Base-by-base conservation (phyloP, 148 eudicot genomes). In the Silene conica region DNA sequence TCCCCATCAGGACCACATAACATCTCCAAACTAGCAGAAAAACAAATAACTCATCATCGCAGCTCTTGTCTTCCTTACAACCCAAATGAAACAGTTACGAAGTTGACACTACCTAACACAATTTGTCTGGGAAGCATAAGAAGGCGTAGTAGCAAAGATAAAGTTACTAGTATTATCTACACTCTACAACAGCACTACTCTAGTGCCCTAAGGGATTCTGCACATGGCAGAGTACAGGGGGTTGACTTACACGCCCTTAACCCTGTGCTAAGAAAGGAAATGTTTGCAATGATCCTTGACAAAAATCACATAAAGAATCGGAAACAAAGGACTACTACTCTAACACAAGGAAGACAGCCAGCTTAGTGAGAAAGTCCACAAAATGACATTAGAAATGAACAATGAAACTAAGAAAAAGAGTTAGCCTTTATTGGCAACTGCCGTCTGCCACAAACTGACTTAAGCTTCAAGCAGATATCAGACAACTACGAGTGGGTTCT, bases 1-100 rank as follows among this genome's bases (percentile, higher is more conserved):
- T 92, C 96, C 20, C 99, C 99, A 80, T 92, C 96, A 75, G 99
- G 94, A 76, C 97, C 94, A 80, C 94, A 85, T 73, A 95, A 80
- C 94, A 90, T 23, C 54, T 92, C 99, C 93, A 95, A 64, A 85
- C 99, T 95, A 77, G 19, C 38, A 81, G 45, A 77, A 48, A 34
- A 60, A 22, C 21, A 63, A 60, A 73, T 41, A 20, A 75, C 21
- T 21, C 45, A 45, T 72, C 58, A 52, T 69, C 73, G 67, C 52
- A 20, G 31, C 61, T 46, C 25, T 12, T 22, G 10, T n/a, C 58
- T 62, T 62, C 50, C 54, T 26, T 43, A 22, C 28, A 45, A 38
- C 45, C 26, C 38, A 68, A 62, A 62, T 12, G 65, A 69, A 31
- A 18, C 20, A 25, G 72, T 74, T 62, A 61, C 45, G 48, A 25